Base-by-base conservation (phyloP, 306 rosid genomes). In the Rosa chinensis region DNA sequence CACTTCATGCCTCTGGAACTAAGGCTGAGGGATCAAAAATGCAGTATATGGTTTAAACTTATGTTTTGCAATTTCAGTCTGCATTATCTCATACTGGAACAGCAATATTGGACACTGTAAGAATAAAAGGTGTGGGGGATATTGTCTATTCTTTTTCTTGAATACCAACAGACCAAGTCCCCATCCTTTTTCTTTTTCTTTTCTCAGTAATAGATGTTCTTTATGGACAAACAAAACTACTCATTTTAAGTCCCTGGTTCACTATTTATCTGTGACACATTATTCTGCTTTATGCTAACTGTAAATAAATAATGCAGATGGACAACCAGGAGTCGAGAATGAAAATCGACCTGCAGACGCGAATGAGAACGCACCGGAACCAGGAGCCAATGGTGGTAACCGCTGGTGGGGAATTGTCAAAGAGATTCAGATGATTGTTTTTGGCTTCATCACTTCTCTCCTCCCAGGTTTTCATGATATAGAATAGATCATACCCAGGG, bases 401-500 rank as follows among this genome's bases (percentile, higher is more conserved):
- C 96, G 79, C 45, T 95, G 92, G 99, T 95, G 99, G 99, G 96
- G 89, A 77, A 86, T 95, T 83, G 90, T 95, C 77, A 89, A 87
- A 82, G 99, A 95, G 86, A 86, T 95, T 75, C 98, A 93, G 83
- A 91, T 95, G 97, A 95, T 95, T 74, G 94, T 95, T 70, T 93
- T 95, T 78, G 99, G 99, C 75, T 95, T 95, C 79, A 91, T 95
- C 80, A 91, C 94, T 59, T 93, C 99, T 58, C 88, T 95, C 61
- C 97, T 95, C 67, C 99, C 99, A 14, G 99, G 98, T 52, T 93
- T 95, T 84, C 99, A 93, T 87, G 90, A 95, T 62, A 85, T 93
- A 82, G 99, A 95, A 70, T 93, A 85, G 83, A 61, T 56, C 58
- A 25, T 40, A 67, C 42, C 61, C 64, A 58, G 78, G 25, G 23